These are phyloP conservation scores for Xylaria arbuscula DNA, from an alignment of 2,329 filamentous ascomycete species.

Conservation along the genomic window DNA sequence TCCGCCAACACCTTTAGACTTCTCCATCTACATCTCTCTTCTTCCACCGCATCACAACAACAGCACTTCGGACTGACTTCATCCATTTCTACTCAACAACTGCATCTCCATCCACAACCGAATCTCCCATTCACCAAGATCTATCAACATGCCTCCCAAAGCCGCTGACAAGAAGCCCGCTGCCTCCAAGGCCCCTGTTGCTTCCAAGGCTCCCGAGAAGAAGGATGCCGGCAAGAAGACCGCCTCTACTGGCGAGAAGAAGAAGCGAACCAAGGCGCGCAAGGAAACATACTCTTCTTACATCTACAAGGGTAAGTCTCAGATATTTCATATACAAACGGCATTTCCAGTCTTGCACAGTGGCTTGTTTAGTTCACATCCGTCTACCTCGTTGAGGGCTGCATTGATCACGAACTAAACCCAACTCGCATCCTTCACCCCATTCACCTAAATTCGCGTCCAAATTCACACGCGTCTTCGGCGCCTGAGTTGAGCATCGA, in stretches of 20 bases:
- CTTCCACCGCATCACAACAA: slow-evolving; percentile 43
- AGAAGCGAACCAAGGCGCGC: slow-evolving; percentile 99
- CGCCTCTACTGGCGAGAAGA: slow-evolving; percentile 95
- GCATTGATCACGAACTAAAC: not conserved
- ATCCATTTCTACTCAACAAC: slow-evolving; percentile 42
- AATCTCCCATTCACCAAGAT: slow-evolving; percentile 36
- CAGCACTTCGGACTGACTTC: slow-evolving; percentile 43
- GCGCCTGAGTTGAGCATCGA: slow-evolving; percentile 20
- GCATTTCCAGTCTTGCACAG: too few relatives aligned
- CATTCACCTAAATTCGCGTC: too few relatives aligned
- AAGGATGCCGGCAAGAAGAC: slow-evolving; percentile 99
- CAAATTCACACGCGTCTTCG: not conserved
- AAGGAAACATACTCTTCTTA: slow-evolving; percentile 99
- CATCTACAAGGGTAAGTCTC: slow-evolving; percentile 95
- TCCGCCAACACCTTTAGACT: slow-evolving; percentile 60
- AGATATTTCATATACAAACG: not conserved
- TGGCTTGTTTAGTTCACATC: too few relatives aligned
- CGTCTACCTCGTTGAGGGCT: not conserved
- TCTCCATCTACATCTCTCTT: slow-evolving; percentile 51
- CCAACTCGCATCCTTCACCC: not conserved
- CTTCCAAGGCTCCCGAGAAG: slow-evolving; percentile 83
- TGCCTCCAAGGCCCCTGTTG: slow-evolving; percentile 92
- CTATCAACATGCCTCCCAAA: slow-evolving; percentile 94
- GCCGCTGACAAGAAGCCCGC: slow-evolving; percentile 99
- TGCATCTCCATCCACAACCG: slow-evolving; percentile 36